These are phyloP conservation scores for Coemansia sp. DNA, from an alignment of 192 early-diverging fungal species.

Conservation along the genomic window DNA sequence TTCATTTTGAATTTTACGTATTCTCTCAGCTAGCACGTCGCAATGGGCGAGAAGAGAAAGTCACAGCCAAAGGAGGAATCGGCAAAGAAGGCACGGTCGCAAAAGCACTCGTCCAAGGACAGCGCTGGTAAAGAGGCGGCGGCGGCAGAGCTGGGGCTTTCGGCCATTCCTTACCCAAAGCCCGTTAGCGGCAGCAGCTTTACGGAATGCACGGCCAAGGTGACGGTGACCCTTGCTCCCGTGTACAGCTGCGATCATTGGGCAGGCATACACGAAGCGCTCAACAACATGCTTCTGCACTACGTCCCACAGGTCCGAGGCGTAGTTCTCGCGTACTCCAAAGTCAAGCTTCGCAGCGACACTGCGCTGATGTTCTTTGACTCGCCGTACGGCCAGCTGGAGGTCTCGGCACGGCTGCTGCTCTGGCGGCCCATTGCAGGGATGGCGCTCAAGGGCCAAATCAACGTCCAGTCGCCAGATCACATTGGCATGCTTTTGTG, in stretches of 20 bases:
- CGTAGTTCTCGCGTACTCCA: conserved; percentile 77
- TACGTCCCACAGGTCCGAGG: conserved; percentile 85
- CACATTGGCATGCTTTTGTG: conserved; percentile 93
- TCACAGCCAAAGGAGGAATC: conserved; percentile 16
- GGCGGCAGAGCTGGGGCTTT: not conserved
- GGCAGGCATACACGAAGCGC: conserved; percentile 46
- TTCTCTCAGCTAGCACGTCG: not conserved
- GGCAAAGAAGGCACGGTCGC: conserved; percentile 29
- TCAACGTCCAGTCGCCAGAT: conserved; percentile 91
- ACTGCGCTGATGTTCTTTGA: conserved; percentile 75
- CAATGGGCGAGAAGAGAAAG: conserved; percentile 52
- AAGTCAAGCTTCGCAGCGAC: conserved; percentile 59
- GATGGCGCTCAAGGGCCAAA: conserved; percentile 44
- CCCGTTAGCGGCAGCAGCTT: conserved; percentile 35
- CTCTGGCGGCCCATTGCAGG: conserved; percentile 78
- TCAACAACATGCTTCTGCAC: conserved; percentile 58
- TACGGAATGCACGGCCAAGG: conserved; percentile 30
- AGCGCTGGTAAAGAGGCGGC: not conserved
- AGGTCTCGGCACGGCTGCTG: conserved; percentile 65
- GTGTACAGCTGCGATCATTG: conserved; percentile 34
- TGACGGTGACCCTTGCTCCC: conserved; percentile 48
- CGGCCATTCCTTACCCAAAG: conserved; percentile 33
- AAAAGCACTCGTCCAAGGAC: conserved; percentile 19
- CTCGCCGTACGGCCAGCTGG: conserved; percentile 79
- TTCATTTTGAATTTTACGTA: not conserved